Evolutionary conservation across 257 asterid genomes (phyloP).

Genomic region (Ajuga chamaepitys): DNA sequence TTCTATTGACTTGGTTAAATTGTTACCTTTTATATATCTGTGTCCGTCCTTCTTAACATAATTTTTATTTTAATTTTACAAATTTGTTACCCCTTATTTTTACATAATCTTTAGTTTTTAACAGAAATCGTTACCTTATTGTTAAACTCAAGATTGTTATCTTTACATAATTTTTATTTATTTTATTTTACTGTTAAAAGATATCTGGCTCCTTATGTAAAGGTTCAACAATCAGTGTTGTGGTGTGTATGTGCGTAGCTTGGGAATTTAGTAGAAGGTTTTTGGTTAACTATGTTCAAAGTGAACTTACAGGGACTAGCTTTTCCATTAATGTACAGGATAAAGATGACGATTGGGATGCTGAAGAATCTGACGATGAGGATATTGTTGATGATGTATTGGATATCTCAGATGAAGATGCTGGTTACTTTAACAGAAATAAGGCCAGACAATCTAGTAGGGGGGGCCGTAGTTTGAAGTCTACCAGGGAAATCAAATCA

Average conservation of each 20-base stretch:
- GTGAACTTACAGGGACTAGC: slow-evolving; percentile 15
- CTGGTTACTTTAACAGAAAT: slow-evolving; percentile 35
- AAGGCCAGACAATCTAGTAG: slow-evolving; percentile 53
- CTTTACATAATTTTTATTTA: too few relatives aligned
- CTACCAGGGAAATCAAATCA: slow-evolving; percentile 48
- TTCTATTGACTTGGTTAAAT: neutral
- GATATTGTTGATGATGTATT: slow-evolving; percentile 59
- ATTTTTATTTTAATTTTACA: too few relatives aligned
- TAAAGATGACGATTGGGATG: slow-evolving; percentile 87
- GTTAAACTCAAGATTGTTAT: too few relatives aligned
- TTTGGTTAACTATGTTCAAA: neutral
- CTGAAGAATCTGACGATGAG: slow-evolving; percentile 84
- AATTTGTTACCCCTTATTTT: too few relatives aligned
- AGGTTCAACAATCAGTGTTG: neutral
- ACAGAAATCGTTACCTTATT: too few relatives aligned
- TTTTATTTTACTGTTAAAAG: too few relatives aligned
- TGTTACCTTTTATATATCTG: neutral
- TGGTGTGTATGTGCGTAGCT: neutral
- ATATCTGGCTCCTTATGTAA: neutral
- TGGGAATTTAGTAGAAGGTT: slow-evolving; percentile 1
- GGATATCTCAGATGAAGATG: slow-evolving; percentile 76
- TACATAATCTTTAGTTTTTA: too few relatives aligned
- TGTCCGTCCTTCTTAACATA: too few relatives aligned
- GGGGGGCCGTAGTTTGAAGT: slow-evolving; percentile 48
- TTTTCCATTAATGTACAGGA: slow-evolving; percentile 37